Conservation (phyloP, 805 yeast species). For the Middelhovenomyces tepae region DNA sequence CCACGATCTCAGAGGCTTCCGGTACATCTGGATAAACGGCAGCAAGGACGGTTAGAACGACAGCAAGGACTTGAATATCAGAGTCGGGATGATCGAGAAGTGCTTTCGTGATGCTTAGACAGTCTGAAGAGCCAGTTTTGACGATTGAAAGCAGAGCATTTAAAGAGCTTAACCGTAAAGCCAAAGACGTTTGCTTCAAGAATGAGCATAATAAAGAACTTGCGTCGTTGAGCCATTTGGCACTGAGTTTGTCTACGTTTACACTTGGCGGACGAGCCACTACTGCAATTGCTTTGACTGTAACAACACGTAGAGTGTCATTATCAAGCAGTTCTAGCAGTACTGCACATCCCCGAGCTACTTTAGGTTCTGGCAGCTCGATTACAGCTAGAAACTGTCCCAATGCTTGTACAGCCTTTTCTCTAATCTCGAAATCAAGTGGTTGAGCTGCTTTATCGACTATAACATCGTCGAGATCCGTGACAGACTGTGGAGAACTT, state of each 20-base stretch:
- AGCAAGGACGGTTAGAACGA: too few species aligned
- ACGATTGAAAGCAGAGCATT: constrained; percentile 13
- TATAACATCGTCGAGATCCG: constrained; percentile 25
- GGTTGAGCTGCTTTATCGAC: constrained; percentile 29
- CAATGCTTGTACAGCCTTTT: constrained; percentile 28
- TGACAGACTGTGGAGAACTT: too few species aligned
- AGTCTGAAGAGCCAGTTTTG: constrained; percentile 3
- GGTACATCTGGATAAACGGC: too few species aligned
- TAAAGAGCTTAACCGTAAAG: constrained; percentile 19
- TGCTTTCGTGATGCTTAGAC: too few species aligned
- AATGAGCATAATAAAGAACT: constrained; percentile 14
- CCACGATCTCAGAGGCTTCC: too few species aligned
- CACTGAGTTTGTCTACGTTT: too few species aligned
- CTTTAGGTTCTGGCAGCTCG: constrained; percentile 20
- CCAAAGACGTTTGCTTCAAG: constrained; percentile 17
- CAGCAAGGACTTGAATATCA: too few species aligned
- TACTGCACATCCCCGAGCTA: constrained; percentile 25
- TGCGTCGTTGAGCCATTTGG: constrained; percentile 16
- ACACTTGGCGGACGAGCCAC: constrained; percentile 15
- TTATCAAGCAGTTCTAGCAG: constrained; percentile 29
- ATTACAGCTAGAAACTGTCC: constrained; percentile 21
- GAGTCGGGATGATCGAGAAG: too few species aligned
- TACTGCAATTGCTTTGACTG: constrained; percentile 27
- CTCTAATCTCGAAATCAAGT: constrained; percentile 31
- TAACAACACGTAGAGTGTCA: constrained; percentile 29